Base-by-base conservation (phyloP, 2,329 filamentous ascomycete genomes). In the Fusarium sp. region DNA sequence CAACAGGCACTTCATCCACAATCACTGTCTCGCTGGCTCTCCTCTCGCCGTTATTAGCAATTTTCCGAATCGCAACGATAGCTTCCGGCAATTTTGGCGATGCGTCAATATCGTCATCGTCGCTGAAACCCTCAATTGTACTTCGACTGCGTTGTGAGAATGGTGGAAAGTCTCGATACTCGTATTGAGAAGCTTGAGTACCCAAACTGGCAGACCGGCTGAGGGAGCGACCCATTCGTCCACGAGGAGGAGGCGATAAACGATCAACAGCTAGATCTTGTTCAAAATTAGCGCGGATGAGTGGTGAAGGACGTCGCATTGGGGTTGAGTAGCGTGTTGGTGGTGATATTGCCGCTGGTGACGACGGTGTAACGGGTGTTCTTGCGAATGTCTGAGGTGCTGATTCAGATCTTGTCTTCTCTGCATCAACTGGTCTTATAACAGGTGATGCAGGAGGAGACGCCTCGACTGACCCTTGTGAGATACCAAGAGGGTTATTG, bases 241-340 rank as follows among this genome's bases (percentile, higher is more conserved):
- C 76, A 3, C 77, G 69, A 1, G 77, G 52, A 9, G 78, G 79
- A 1, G 80, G 79, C 0, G 80, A 81, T 5, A 81, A 70, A 6
- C 80, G 75, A 48, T 81, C 79, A 2, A 81, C 74, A 21, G 78
- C 78, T 2, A 81, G 74, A 20, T 81, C 80, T 41, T 81, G 80
- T 8, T 81, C 80, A 12, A 81, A 72, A 31, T 77, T 77, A 7
- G 79, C 75, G 2, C 75, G 78, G 6, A 81, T 69, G 9, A 81
- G 66, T 2, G 79, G 78, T 0, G 78, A 79, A 0, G 77, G 74
- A 1, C 75, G 73, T 7, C 66, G 68, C 43, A 77, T 69, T 12
- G 78, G 72, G 7, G 72, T 76, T n/a, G 78, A 77, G 21, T 73
- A 71, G 5, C 69, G 72, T 3, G 74, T 75, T 1, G 75, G 74